A percentile compares a stretch with the other conserved stretches of the same genome.
phyloP scores from a whole-genome alignment of 225 moss, liverwort and hornwort genomes.

The Polytrichum commune region DNA sequence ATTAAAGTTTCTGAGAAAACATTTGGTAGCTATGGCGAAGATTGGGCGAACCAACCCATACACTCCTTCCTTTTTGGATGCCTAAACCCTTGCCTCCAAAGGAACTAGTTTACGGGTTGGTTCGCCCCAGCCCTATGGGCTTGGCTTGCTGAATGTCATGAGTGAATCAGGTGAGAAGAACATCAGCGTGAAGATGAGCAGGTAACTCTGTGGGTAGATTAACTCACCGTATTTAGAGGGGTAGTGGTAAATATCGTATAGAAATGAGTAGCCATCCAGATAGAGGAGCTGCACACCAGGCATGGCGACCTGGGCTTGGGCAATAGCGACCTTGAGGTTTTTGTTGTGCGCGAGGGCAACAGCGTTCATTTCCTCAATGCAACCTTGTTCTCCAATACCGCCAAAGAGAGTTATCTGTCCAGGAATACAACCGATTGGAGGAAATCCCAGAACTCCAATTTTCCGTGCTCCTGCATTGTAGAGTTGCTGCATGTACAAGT shows the following conservation, averaged over 20 bases:
- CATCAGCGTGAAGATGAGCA: no score
- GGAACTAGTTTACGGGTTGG: no score
- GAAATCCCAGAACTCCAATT: slow-evolving; percentile 38
- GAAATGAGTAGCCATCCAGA: slow-evolving; percentile 14
- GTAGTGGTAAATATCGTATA: slow-evolving; percentile 19
- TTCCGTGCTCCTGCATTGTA: slow-evolving; percentile 42
- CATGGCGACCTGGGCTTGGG: slow-evolving; percentile 2
- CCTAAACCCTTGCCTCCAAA: no score
- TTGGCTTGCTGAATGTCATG: no score
- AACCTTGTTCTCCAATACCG: slow-evolving; percentile 8
- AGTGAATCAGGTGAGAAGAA: no score
- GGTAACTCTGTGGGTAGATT: no score
- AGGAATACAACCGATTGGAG: slow-evolving; percentile 52
- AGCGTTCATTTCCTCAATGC: slow-evolving; percentile 27
- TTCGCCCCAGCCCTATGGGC: no score
- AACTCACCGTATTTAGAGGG: slow-evolving; percentile 36
- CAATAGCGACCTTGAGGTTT: neutral
- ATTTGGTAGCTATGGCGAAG: no score
- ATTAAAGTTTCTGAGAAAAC: no score
- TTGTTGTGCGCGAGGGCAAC: slow-evolving; percentile 10
- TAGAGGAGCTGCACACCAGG: slow-evolving; percentile 17
- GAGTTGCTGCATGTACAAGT: slow-evolving; percentile 24
- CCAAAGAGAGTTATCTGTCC: slow-evolving; percentile 13
- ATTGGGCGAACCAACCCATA: no score
- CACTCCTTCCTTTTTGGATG: no score